These are phyloP conservation scores for Mycena leptocephala DNA, from an alignment of 768 basidiomycete species.

Conservation along the genomic window DNA sequence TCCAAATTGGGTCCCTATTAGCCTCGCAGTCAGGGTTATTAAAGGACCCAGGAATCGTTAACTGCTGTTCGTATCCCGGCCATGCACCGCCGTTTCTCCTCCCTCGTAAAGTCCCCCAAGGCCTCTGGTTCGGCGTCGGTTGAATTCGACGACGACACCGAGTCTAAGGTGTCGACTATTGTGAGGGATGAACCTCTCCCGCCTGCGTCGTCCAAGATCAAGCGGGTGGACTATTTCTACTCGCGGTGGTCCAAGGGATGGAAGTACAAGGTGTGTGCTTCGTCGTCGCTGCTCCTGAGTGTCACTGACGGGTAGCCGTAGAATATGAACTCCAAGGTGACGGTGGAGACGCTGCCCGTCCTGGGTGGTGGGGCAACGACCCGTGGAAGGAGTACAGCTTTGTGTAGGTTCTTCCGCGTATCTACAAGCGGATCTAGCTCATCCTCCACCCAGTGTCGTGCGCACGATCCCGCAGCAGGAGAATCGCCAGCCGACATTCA, in stretches of 20 bases:
- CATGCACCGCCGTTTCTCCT: conserved; percentile 47
- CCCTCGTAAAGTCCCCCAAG: conserved; percentile 41
- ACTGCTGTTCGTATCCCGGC: background rate
- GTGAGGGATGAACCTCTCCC: conserved; percentile 56
- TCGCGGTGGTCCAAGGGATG: conserved; percentile 70
- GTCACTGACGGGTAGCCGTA: conserved; percentile 34
- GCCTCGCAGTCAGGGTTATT: background rate
- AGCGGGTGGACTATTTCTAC: conserved; percentile 74
- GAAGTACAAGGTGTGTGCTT: conserved; percentile 65
- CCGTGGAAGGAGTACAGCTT: conserved; percentile 73
- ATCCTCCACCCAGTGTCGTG: conserved; percentile 58
- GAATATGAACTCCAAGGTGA: conserved; percentile 71
- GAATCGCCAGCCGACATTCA: conserved; percentile 61
- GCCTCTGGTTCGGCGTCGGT: conserved; percentile 27
- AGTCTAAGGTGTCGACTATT: conserved; percentile 53
- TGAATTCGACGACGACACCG: conserved; percentile 43
- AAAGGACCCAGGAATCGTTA: background rate
- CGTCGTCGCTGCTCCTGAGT: background rate
- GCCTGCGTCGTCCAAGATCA: conserved; percentile 68
- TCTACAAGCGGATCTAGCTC: background rate
- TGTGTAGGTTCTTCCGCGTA: conserved; percentile 54
- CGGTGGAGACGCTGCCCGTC: conserved; percentile 62
- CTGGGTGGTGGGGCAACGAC: conserved; percentile 62
- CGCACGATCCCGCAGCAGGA: conserved; percentile 63
- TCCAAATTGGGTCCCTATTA: conserved; percentile 2